Base-by-base conservation (phyloP, 2,329 filamentous ascomycete species). In the Xylaria hypoxylon region DNA sequence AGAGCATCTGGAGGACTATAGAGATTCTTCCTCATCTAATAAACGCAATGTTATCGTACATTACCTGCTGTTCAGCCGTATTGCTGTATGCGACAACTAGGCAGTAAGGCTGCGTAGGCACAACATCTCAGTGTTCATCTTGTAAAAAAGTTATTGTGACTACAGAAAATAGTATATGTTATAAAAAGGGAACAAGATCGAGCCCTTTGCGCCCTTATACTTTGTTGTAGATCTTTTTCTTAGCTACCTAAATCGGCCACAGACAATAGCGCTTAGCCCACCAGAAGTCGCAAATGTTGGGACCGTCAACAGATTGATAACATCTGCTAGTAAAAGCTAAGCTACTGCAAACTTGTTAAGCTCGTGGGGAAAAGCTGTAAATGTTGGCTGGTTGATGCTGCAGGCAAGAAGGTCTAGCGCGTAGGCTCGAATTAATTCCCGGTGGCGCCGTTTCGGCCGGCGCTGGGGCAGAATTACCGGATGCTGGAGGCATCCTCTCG, bases 121-220 rank as follows among this genome's bases (percentile, higher is more conserved):
- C 63, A 74, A 74, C n/a, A 74, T 59, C 24, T 70, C 71, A 2
- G 68, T 65, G 52, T 74, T 74, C 70, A 73, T 70, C 67, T 68
- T 71, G 4, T 51, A 10, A 11, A 74, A 62, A 60, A 66, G 72
- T 7, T 53, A 28, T 74, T 74, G 35, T 67, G 65, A 3, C 67
- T 69, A 59, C n/a, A n/a, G 35, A 17, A n/a, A 5, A 40, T n/a
- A n/a, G n/a, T n/a, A 31, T 19, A 22, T 17, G 42, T 17, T 45
- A 48, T 48, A 28, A 17, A 13, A 24, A 6, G 22, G 13, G 19
- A 55, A n/a, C 24, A n/a, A n/a, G n/a, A n/a, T 22, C 68, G 3
- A 55, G 68, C 68, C 62, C 52, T 60, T 57, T 62, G 15, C 68
- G 59, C 28, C 60, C 50, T 15, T 66, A 24, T 24, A 63, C 8